These are phyloP conservation scores for Amylostereum areolatum DNA, from an alignment of 1,284 basidiomycete genomes.

Conservation along the genomic window DNA sequence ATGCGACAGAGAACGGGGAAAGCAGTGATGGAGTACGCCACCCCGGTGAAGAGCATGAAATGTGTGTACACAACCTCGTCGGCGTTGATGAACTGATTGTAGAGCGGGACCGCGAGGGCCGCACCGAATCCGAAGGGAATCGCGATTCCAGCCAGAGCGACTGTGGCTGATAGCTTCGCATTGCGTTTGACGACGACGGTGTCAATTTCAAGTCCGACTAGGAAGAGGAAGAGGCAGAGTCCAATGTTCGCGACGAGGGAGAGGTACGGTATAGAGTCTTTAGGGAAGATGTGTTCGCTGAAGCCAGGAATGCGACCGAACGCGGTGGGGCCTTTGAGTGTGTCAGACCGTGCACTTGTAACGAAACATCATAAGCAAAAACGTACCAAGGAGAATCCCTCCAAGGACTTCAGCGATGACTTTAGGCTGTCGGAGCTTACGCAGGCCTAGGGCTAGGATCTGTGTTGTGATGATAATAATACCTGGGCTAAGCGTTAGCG, in stretches of 20 bases:
- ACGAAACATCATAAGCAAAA: not conserved
- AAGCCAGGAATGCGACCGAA: constrained; percentile 76
- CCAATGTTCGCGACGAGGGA: constrained; percentile 91
- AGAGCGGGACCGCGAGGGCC: constrained; percentile 76
- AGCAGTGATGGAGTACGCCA: constrained; percentile 90
- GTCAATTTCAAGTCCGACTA: constrained; percentile 91
- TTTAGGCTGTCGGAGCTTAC: constrained; percentile 77
- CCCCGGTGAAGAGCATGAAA: constrained; percentile 92
- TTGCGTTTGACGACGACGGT: constrained; percentile 73
- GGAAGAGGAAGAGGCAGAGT: constrained; percentile 87
- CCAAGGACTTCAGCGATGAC: constrained; percentile 87
- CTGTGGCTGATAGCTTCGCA: constrained; percentile 53
- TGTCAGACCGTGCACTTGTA: not conserved
- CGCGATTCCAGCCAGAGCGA: constrained; percentile 46
- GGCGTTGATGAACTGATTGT: constrained; percentile 70
- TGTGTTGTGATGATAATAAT: constrained; percentile 81
- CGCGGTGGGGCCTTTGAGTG: constrained; percentile 61
- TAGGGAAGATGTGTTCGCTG: constrained; percentile 78
- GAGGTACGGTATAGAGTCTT: constrained; percentile 68
- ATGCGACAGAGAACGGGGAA: constrained; percentile 94
- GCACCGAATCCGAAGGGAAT: constrained; percentile 77
- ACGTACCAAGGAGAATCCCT: constrained; percentile 76
- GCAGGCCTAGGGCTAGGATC: constrained; percentile 63
- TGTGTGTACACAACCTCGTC: constrained; percentile 62
- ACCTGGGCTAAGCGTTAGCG: constrained; percentile 30